Base-by-base conservation (phyloP, 345 rosid species). In the Populus davidiana region DNA sequence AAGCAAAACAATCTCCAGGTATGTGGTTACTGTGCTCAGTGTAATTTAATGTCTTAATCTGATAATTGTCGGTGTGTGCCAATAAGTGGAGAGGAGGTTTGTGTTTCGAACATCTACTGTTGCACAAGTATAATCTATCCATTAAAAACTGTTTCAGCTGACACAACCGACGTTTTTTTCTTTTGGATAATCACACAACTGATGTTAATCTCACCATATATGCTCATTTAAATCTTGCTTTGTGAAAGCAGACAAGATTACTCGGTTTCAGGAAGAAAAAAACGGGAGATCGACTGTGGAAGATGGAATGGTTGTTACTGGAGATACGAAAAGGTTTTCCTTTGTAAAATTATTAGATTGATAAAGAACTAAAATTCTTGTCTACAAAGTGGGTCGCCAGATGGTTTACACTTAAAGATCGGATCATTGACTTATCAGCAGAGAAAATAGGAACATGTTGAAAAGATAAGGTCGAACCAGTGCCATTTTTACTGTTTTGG, bases 1-100 rank as follows among this genome's bases (percentile, higher is more conserved):
- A 78, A 78, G 71, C 71, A 71, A 67, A 71, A 78, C 66, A 65
- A 78, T 38, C 80, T 78, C 31, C 80, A 78, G 80, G 80, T 78
- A 64, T 33, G 29, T 31, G 63, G 20, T 31, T 71, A 33, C 7
- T 36, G 23, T n/a, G 27, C 31, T 33, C 43, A 41, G 4, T n/a
- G 33, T n/a, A 38, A 33, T 56, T 18, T 8, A 50, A 31, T 52
- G 39, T 49, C 43, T 8, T 11, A 36, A 49, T 49, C 8, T 44
- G 65, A 21, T 49, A 29, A 18, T 3, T 66, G 20, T 27, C 17
- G 69, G 65, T 17, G 35, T 4, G 8, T 52, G 59, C 23, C 8
- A 52, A 52, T 6, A 52, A 52, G 10, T 6, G 59, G 59, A 43
- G 47, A 43, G 11, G 47, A 43, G 14, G 3, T 25, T 29, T 36